Evolutionary conservation across 345 rosid species (phyloP), one percentile per base, ranked within the genome.

Genomic region (Nasturtium officinale): DNA sequence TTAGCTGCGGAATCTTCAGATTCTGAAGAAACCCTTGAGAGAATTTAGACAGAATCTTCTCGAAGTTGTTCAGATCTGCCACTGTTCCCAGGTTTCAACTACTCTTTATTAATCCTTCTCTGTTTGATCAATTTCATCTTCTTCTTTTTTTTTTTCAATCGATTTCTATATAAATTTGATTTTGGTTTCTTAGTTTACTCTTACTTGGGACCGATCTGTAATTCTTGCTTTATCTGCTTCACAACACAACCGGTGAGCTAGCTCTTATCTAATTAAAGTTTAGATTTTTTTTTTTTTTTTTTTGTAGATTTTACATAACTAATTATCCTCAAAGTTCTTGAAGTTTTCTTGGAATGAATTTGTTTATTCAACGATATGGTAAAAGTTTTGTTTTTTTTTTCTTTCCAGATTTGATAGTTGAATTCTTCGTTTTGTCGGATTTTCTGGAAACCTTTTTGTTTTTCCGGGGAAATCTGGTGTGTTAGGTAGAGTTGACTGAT

Each of bases 1-100:
- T 46, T 69, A 76, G 65, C 70, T 76, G 70, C 33, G 48, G 70
- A 69, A 76, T 78, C 80, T 72, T 78, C 66, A 54, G 63, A 56
- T 74, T 67, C 52, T 74, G 5, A 51, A 5, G 21, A 67, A 32
- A 42, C 54, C 54, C 5, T 40, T 40, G 6, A 58, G 6, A 18
- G 21, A 20, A 0, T 21, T 46, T 15, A 6, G 18, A 28, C 67
- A 25, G 50, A 33, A 69, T 62, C 74, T 76, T 32, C 60, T n/a
- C 54, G 6, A 13, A 15, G 33, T 54, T 46, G 8, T 29, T 69
- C 71, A 69, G 79, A 76, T 76, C 79, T 76, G 15, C 45, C 16
- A 68, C 65, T 69, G 56, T 76, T 69, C 9, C 1, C 1, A 69
- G 79, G 79, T 76, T 76, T 69, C 65, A 18, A 54, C 56, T 28